Conservation (phyloP, 768 basidiomycete species). For the Rhodotorula paludigena region DNA sequence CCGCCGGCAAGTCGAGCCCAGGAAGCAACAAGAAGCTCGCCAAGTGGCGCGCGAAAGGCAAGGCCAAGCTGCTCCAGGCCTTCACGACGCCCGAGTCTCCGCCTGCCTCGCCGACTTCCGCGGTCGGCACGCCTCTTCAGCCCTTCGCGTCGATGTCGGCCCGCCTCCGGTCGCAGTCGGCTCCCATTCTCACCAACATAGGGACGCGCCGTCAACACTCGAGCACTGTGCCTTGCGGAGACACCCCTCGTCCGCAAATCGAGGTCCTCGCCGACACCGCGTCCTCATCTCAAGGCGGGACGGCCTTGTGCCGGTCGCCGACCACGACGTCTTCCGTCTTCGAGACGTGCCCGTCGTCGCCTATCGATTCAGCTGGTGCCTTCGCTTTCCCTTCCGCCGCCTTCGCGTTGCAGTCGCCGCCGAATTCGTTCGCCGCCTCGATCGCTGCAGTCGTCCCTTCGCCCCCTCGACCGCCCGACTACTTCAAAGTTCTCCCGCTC, state of each 20-base stretch:
- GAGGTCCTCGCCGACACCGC: not conserved
- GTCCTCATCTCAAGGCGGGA: no score
- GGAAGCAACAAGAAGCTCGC: not conserved
- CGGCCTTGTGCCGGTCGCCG: no score
- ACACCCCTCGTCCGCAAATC: no score
- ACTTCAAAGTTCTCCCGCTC: constrained; percentile 37
- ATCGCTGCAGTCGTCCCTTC: not conserved
- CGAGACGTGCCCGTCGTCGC: not conserved
- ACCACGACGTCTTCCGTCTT: not conserved
- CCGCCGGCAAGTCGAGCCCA: not conserved
- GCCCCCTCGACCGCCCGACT: not conserved
- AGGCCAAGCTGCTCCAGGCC: constrained; percentile 1
- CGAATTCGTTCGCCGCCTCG: not conserved
- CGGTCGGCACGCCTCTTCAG: not conserved
- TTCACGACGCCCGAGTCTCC: not conserved
- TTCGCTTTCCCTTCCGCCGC: not conserved
- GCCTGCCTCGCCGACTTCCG: not conserved
- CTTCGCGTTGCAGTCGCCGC: not conserved
- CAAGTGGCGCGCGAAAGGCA: not conserved
- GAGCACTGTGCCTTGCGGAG: no score
- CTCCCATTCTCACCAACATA: no score
- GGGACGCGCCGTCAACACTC: no score
- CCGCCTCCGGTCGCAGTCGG: constrained; percentile 7
- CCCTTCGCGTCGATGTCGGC: not conserved
- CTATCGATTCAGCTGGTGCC: not conserved